phyloP scores from a whole-genome alignment of 768 basidiomycete species.

The Amanita rubescens region DNA sequence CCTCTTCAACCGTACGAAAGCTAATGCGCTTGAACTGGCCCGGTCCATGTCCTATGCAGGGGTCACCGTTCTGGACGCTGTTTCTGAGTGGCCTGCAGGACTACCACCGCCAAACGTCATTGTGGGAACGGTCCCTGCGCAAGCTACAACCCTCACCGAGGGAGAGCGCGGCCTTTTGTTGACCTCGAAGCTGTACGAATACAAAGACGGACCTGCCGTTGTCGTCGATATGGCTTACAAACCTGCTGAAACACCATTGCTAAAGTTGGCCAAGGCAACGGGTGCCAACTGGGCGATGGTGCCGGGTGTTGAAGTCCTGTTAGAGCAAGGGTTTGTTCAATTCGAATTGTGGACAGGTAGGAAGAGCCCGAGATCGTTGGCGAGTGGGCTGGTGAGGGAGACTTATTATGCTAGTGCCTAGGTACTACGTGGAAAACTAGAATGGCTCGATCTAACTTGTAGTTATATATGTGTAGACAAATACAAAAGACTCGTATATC shows the following conservation, averaged over 20 bases:
- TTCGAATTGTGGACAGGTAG: slow-evolving; percentile 79
- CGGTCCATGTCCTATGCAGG: slow-evolving; percentile 57
- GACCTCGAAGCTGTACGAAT: slow-evolving; percentile 48
- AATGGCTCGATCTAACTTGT: background rate
- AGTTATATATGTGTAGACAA: background rate
- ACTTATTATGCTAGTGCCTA: slow-evolving; percentile 25
- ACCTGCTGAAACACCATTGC: slow-evolving; percentile 77
- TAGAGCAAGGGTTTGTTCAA: slow-evolving; percentile 86
- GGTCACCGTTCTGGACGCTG: slow-evolving; percentile 50
- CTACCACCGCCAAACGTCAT: slow-evolving; percentile 59
- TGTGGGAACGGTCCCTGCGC: slow-evolving; percentile 83
- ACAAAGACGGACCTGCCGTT: slow-evolving; percentile 42
- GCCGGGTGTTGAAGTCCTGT: slow-evolving; percentile 75
- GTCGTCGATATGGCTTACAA: slow-evolving; percentile 95
- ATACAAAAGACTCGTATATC: background rate
- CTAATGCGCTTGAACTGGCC: slow-evolving; percentile 66
- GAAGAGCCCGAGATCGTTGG: slow-evolving; percentile 40
- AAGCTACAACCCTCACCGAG: slow-evolving; percentile 36
- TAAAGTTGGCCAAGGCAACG: slow-evolving; percentile 52
- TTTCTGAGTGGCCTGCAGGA: slow-evolving; percentile 45
- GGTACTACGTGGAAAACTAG: background rate
- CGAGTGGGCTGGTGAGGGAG: slow-evolving; percentile 42
- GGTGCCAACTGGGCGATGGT: slow-evolving; percentile 59
- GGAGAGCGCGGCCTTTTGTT: slow-evolving; percentile 36
- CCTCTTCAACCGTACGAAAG: slow-evolving; percentile 78